Evolutionary conservation across 805 yeast genomes (phyloP).

Genomic region (Wickerhamiella allomyrinae): DNA sequence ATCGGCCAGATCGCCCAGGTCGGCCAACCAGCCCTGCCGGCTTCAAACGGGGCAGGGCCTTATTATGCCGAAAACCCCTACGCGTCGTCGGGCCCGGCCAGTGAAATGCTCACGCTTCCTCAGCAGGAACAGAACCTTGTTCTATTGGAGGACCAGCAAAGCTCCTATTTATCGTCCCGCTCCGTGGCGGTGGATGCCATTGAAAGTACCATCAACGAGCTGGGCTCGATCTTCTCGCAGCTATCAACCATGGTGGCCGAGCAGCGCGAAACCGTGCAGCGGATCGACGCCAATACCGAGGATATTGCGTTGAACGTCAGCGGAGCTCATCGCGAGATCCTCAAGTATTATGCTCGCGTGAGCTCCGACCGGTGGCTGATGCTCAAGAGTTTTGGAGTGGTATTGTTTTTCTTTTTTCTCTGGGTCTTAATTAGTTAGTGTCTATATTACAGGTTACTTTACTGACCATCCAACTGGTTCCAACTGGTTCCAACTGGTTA

Average conservation of each 20-base stretch:
- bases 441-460: no score
- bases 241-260: conserved; percentile 95
- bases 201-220: conserved; percentile 93
- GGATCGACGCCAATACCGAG: conserved; percentile 90
- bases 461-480: no score
- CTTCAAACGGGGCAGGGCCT: not conserved
- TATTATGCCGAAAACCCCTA: conserved; percentile 17
- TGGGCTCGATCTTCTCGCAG: conserved; percentile 87
- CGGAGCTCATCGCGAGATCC: conserved; percentile 88
- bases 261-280: conserved; percentile 89
- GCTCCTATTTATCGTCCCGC: conserved; percentile 65
- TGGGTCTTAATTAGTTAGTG: conserved; percentile 22
- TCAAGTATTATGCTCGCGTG: conserved; percentile 77
- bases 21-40: not conserved
- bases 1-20: not conserved
- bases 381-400: conserved; percentile 74
- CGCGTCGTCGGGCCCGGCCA: conserved; percentile 19
- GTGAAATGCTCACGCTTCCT: conserved; percentile 56
- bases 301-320: conserved; percentile 77
- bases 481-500: no score
- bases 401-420: conserved; percentile 36
- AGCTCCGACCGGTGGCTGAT: conserved; percentile 88
- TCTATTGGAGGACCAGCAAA: conserved; percentile 71
- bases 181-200: conserved; percentile 88
- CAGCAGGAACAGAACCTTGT: conserved; percentile 72